phyloP scores from a whole-genome alignment of 2,329 filamentous ascomycete species.

The Alternaria triticina region DNA sequence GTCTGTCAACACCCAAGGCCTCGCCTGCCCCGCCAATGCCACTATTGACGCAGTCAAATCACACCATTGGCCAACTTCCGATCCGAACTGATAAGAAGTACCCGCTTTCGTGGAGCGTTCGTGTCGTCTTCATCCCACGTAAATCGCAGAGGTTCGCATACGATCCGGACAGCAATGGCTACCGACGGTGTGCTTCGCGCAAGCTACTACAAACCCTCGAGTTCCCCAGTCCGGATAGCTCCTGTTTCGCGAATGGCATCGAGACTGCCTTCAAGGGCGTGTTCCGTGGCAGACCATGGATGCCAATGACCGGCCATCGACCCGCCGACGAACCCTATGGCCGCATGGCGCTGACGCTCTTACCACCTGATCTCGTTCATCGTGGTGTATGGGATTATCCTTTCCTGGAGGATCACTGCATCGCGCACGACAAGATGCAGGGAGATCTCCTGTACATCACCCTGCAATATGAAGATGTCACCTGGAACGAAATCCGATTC shows the following conservation, averaged over 20 bases:
- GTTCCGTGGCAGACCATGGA: constrained; percentile 49
- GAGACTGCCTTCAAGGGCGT: constrained; percentile 46
- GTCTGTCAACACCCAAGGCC: constrained; percentile 26
- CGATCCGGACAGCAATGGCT: constrained; percentile 48
- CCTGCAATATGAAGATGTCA: constrained; percentile 48
- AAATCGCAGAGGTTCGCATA: constrained; percentile 48
- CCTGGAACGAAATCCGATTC: constrained; percentile 49
- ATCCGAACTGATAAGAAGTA: constrained; percentile 49
- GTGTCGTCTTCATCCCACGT: constrained; percentile 48
- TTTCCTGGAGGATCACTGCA: constrained; percentile 51
- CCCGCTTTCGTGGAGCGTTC: constrained; percentile 44
- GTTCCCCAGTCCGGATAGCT: constrained; percentile 46
- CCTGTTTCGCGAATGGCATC: constrained; percentile 45
- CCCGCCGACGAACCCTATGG: constrained; percentile 48
- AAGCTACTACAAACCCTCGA: constrained; percentile 49
- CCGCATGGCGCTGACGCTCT: constrained; percentile 46
- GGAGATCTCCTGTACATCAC: constrained; percentile 51
- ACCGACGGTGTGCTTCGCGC: constrained; percentile 47
- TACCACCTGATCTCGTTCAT: constrained; percentile 42
- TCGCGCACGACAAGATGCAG: constrained; percentile 51
- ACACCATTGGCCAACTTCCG: constrained; percentile 40
- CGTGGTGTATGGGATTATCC: constrained; percentile 49
- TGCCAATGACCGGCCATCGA: constrained; percentile 49
- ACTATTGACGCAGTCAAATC: constrained; percentile 36
- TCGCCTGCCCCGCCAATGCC: constrained; percentile 38